Evolutionary conservation across 345 rosid species (phyloP), one percentile per base, ranked within the genome.

Genomic region (Citrus unshiu): DNA sequence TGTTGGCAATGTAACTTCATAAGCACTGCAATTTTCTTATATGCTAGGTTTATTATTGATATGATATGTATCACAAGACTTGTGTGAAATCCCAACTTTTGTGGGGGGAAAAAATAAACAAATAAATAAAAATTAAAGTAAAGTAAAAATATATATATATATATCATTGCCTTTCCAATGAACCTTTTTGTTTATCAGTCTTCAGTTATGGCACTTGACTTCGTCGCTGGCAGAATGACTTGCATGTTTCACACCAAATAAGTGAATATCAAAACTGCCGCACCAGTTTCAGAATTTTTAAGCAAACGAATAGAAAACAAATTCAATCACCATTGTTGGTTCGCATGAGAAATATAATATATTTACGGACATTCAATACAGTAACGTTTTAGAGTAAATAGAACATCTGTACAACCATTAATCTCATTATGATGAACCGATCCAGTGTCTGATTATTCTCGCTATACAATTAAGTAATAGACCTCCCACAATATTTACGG

Each of bases 391-490:
- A 10, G 32, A 13, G n/a, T 3, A 43, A 27, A 37, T 7, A 12
- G 8, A 69, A n/a, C 21, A 60, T 39, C 78, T 68, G 68, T 77
- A 80, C 79, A 68, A 46, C 29, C 40, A 46, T 61, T 30, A n/a
- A 79, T 54, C 37, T 29, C 16, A 27, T n/a, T n/a, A 43, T 74
- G 65, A 76, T 43, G 43, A 75, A 65, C 40, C 59, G 54, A 67
- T 29, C 37, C 57, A 25, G 73, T 61, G 69, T 72, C 77, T 37
- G 22, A n/a, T 62, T 66, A n/a, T 27, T 76, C 72, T 58, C 70
- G 18, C 87, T 87, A 65, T 84, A 84, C 87, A 85, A 30, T 65
- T 85, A 76, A 46, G 73, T 60, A 67, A 80, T 77, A 83, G 71
- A 85, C 69, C 81, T 58, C 76, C 77, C 39, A 68, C 30, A 68